These are phyloP conservation scores for Penicillium parvum DNA, from an alignment of 495 filamentous ascomycete species.

Conservation along the genomic window DNA sequence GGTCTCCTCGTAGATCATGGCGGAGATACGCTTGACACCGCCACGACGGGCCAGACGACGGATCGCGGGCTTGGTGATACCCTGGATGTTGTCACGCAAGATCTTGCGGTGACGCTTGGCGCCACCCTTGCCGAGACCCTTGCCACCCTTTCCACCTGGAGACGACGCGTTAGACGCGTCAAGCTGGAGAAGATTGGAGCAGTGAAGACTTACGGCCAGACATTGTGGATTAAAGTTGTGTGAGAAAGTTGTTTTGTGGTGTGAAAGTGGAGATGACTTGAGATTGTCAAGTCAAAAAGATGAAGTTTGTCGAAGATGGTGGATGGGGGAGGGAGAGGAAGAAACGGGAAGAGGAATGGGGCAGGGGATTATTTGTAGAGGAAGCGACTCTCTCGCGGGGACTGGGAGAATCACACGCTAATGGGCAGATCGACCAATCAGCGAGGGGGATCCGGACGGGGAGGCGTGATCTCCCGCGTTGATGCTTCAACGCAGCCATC, in stretches of 20 bases:
- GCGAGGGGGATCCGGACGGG: slow-evolving; percentile 24
- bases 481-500: slow-evolving; percentile 12
- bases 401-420: slow-evolving; percentile 44
- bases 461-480: slow-evolving; percentile 31
- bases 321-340: slow-evolving; percentile 42
- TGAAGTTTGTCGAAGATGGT: slow-evolving; percentile 33
- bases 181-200: slow-evolving; percentile 4
- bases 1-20: slow-evolving; percentile 99
- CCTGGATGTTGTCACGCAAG: slow-evolving; percentile 96
- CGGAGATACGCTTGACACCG: slow-evolving; percentile 99
- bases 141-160: slow-evolving; percentile 91
- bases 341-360: slow-evolving; percentile 21
- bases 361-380: slow-evolving; percentile 48
- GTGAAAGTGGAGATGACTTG: slow-evolving; percentile 26
- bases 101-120: slow-evolving; percentile 95
- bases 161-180: slow-evolving; percentile 36
- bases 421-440: slow-evolving; percentile 39
- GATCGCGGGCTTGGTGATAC: slow-evolving; percentile 99
- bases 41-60: slow-evolving; percentile 99
- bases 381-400: slow-evolving; percentile 23
- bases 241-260: slow-evolving; percentile 24
- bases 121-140: slow-evolving; percentile 97
- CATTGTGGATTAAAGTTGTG: slow-evolving; percentile 52
- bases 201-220: slow-evolving; percentile 60
- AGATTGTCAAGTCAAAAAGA: too few species aligned